Evolutionary conservation across 1,284 basidiomycete genomes (phyloP).

Genomic region (Trametes sp.): DNA sequence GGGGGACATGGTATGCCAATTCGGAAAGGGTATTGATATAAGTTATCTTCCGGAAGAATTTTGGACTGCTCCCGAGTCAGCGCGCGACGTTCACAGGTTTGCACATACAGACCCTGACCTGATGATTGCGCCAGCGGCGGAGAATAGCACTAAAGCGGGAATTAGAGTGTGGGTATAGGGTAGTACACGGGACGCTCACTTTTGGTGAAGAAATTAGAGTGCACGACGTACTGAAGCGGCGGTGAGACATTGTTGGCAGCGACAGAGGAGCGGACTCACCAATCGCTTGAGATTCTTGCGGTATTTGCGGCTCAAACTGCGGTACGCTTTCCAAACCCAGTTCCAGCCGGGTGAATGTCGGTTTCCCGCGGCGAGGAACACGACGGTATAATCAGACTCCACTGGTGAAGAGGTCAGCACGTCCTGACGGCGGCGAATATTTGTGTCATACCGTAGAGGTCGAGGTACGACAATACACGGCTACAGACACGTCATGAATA

Average conservation of each 20-base stretch:
- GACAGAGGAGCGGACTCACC: slow-evolving; percentile 48
- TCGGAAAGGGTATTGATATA: slow-evolving; percentile 78
- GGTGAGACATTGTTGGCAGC: slow-evolving; percentile 14
- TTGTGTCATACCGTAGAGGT: slow-evolving; percentile 73
- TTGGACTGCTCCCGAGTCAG: slow-evolving; percentile 59
- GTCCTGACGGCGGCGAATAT: background rate
- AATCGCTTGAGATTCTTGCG: slow-evolving; percentile 87
- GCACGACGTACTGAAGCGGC: slow-evolving; percentile 74
- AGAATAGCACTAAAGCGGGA: slow-evolving; percentile 74
- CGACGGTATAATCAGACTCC: slow-evolving; percentile 86
- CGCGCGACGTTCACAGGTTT: background rate
- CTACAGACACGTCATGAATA: slow-evolving; percentile 44
- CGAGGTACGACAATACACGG: slow-evolving; percentile 76
- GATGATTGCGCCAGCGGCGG: slow-evolving; percentile 84
- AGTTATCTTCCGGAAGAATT: slow-evolving; percentile 85
- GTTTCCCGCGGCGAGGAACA: slow-evolving; percentile 86
- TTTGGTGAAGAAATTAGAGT: slow-evolving; percentile 88
- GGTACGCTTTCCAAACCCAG: slow-evolving; percentile 91
- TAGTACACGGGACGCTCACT: slow-evolving; percentile 54
- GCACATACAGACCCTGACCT: slow-evolving; percentile 51
- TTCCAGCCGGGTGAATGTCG: slow-evolving; percentile 82
- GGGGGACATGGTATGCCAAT: slow-evolving; percentile 75
- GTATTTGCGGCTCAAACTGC: slow-evolving; percentile 82
- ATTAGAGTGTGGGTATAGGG: background rate
- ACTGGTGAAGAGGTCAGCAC: slow-evolving; percentile 52